Percentiles rank a stretch among this genome's conserved stretches.
Evolutionary conservation across 768 basidiomycete genomes (phyloP).

Genomic region (Lenzites betulinus): DNA sequence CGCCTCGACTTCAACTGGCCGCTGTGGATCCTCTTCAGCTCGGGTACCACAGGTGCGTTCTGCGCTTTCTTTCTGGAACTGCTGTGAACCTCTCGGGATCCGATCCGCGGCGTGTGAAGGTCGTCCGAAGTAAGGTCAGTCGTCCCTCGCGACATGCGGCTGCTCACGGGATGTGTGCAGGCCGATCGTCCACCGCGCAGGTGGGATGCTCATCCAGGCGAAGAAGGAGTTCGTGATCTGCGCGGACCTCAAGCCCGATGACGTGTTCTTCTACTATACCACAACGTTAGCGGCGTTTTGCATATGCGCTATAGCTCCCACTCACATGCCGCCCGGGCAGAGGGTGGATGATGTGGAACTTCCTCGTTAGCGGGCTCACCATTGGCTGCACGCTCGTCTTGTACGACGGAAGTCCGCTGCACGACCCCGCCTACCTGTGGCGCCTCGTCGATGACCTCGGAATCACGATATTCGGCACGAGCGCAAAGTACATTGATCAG

Average conservation of each 20-base stretch:
- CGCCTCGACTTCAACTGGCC: slow-evolving; percentile 71
- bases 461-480: slow-evolving; percentile 80
- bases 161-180: slow-evolving; percentile 37
- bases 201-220: slow-evolving; percentile 75
- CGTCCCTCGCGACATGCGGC: slow-evolving; percentile 11
- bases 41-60: slow-evolving; percentile 71
- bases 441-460: slow-evolving; percentile 64
- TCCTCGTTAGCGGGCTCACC: slow-evolving; percentile 65
- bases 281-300: slow-evolving; percentile 57
- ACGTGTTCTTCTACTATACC: slow-evolving; percentile 83
- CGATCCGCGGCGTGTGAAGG: slow-evolving; percentile 20
- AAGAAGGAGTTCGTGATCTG: slow-evolving; percentile 73
- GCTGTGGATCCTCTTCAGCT: slow-evolving; percentile 86
- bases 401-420: slow-evolving; percentile 81
- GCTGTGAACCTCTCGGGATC: slow-evolving; percentile 5
- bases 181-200: slow-evolving; percentile 77
- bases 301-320: slow-evolving; percentile 2
- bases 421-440: slow-evolving; percentile 68
- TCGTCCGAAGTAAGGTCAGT: slow-evolving; percentile 54
- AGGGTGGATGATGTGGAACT: slow-evolving; percentile 95
- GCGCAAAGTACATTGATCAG: slow-evolving; percentile 82
- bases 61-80: neutral
- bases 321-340: slow-evolving; percentile 37
- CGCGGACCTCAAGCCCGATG: slow-evolving; percentile 62
- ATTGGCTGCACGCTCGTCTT: slow-evolving; percentile 72